Evolutionary conservation across 441 rosid genomes (phyloP), one percentile per base, ranked within the genome.

Genomic region (Croton laevigatus): DNA sequence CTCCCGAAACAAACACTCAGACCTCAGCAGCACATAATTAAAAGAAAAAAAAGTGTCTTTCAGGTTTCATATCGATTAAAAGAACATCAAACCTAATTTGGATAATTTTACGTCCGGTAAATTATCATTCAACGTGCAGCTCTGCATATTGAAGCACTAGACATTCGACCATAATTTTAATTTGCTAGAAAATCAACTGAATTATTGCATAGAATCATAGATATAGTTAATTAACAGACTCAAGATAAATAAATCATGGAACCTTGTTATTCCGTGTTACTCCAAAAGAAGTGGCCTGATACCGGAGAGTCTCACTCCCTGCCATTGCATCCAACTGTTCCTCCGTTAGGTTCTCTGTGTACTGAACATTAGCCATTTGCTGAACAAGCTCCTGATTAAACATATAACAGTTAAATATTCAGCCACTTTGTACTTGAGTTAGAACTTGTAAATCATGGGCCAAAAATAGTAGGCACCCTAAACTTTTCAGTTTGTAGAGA

Each of bases 271-370:
- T 96, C 70, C 97, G 85, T 58, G 99, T 81, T 78, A 87, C 81
- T 73, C 98, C 98, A 86, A 89, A 91, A n/a, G 98, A 94, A 69
- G 99, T 94, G 65, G 96, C 98, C 79, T 91, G 98, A 80, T 87
- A 92, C 45, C 98, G 95, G 51, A 96, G 96, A 59, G 98, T 94
- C 80, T 96, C 99, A 82, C 99, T 88, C 71, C 98, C 99, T 40
- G 99, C 98, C 99, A 94, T 96, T 75, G 99, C 91, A 84, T 94
- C 98, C 85, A 96, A 83, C 81, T 96, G 99, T 73, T 96, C 99
- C 85, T 91, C 98, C 6, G 99, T 96, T 75, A 96, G 85, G 83
- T 96, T 96, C 81, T 96, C 98, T 0, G 95, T 96, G 84, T 91
- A 96, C 78, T 90, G 99, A 67, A 94, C 98, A 82, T 94, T 96